Evolutionary conservation across 495 filamentous ascomycete genomes (phyloP).

Genomic region (Aspergillus taichungensis): DNA sequence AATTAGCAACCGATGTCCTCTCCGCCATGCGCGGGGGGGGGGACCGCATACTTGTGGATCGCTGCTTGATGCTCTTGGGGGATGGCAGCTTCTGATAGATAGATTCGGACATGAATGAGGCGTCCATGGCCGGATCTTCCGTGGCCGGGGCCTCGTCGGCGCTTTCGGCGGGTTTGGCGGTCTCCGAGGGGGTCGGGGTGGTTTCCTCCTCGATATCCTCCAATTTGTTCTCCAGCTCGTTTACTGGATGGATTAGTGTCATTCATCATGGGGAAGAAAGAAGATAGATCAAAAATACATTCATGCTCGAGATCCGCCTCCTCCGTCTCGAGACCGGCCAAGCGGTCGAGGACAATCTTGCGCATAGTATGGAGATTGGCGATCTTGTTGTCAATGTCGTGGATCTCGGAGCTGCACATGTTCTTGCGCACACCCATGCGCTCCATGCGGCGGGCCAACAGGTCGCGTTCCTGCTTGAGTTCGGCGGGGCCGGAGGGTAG

Average conservation of each 20-base stretch:
- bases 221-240: constrained; percentile 74
- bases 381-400: constrained; percentile 95
- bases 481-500: constrained; percentile 56
- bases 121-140: constrained; percentile 50
- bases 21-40: no score
- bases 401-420: constrained; percentile 94
- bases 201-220: constrained; percentile 74
- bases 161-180: constrained; percentile 46
- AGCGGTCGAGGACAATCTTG: constrained; percentile 80
- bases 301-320: constrained; percentile 87
- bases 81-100: constrained; percentile 89
- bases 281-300: constrained; percentile 38
- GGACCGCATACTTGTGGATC: constrained; percentile 41
- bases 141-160: constrained; percentile 43
- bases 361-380: constrained; percentile 90
- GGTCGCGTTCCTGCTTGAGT: constrained; percentile 67
- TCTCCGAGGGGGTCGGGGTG: constrained; percentile 18
- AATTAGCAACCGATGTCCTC: not conserved
- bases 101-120: constrained; percentile 92
- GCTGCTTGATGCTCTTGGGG: constrained; percentile 54
- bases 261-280: constrained; percentile 15
- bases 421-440: constrained; percentile 92
- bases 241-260: constrained; percentile 39
- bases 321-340: constrained; percentile 86
- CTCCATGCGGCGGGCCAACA: constrained; percentile 73